A percentile compares a stretch with the other conserved stretches of the same genome.
phyloP scores from a whole-genome alignment of 1,284 basidiomycete species.

The Malassezia psittaci region DNA sequence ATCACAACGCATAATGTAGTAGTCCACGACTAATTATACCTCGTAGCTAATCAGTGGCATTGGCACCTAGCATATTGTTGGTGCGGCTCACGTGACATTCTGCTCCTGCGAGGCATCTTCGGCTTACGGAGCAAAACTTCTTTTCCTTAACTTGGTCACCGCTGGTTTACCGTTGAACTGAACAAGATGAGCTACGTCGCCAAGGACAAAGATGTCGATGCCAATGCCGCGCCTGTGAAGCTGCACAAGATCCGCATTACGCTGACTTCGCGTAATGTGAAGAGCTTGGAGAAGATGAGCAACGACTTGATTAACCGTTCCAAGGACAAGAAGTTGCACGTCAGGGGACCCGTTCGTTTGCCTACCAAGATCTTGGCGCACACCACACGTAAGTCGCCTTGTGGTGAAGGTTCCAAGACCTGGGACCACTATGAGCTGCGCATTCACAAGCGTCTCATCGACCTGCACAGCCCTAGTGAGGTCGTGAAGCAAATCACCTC shows the following conservation, averaged over 20 bases:
- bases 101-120: too few species aligned
- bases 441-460: constrained; percentile 99
- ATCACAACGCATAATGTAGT: too few species aligned
- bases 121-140: too few species aligned
- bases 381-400: constrained; percentile 66
- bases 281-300: constrained; percentile 92
- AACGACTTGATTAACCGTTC: constrained; percentile 92
- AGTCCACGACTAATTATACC: too few species aligned
- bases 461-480: constrained; percentile 95
- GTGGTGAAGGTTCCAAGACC: constrained; percentile 98
- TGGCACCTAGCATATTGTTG: too few species aligned
- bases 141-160: constrained; percentile 49
- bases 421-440: constrained; percentile 99
- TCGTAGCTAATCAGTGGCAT: too few species aligned
- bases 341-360: constrained; percentile 97
- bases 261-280: constrained; percentile 92
- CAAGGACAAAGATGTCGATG: constrained; percentile 75
- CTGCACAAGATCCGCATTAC: constrained; percentile 99
- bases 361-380: constrained; percentile 98
- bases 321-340: constrained; percentile 98
- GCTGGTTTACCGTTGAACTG: constrained; percentile 50
- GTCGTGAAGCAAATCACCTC: constrained; percentile 99
- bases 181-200: constrained; percentile 96
- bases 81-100: too few species aligned
- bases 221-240: constrained; percentile 70